Base-by-base conservation (phyloP, 2,329 filamentous ascomycete genomes). In the Trichoderma guizhouense region DNA sequence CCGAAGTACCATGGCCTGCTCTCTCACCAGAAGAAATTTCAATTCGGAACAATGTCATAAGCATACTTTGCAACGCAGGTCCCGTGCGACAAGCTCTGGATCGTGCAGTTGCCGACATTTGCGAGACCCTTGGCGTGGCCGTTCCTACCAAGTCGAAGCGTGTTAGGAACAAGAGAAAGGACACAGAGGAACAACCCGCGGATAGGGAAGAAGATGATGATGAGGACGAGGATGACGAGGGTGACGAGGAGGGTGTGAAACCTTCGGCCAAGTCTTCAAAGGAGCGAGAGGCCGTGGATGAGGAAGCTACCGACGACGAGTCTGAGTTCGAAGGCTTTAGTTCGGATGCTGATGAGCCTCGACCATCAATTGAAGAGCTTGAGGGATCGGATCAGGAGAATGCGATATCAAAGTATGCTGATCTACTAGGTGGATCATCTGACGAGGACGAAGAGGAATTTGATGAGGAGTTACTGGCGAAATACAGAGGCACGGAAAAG, bases 11-110 rank as follows among this genome's bases (percentile, higher is more conserved):
- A 18, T 88, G 86, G 74, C 85, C 86, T 3, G 81, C 86, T 1
- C 78, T 89, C 3, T 82, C 85, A 2, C 85, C 86, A 57, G 87
- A 89, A 66, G 86, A 89, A 75, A 82, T 80, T 67, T 74, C 78
- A 0, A 83, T 86, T 3, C 79, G 89, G 30, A 88, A 90, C 76
- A 89, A 89, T 76, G 87, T 90, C 66, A 89, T 88, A 30, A 90
- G 88, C 72, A 84, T 83, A 8, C 80, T 90, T 3, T 89, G 85
- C 77, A 89, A 87, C 72, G 81, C 84, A 67, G 83, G 83, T 7
- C 82, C 84, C 34, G 87, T 89, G 68, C 85, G 84, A 74, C 82
- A 85, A 64, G 83, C 83, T 3, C 79, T 87, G 11, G 83, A 85
- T 30, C 82, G 84, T 75, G 87, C 86, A 1, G 74, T 89, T 15